Percentiles rank a stretch among this genome's conserved stretches.
phyloP scores from a whole-genome alignment of 352 stramenopile genomes.

The Globisporangium sylvaticum region DNA sequence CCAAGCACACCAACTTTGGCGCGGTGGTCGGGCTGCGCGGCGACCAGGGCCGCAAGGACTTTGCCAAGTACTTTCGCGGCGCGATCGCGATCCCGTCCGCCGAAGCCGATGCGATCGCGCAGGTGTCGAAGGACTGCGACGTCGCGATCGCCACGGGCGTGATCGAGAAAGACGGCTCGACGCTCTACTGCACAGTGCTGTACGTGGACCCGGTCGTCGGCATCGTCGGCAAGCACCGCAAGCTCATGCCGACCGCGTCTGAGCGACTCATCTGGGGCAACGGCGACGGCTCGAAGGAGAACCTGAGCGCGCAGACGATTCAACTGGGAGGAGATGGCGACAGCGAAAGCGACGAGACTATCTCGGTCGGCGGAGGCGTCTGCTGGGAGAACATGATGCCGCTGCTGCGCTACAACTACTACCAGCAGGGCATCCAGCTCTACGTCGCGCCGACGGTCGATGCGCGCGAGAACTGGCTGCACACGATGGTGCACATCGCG shows the following conservation, averaged over 20 bases:
- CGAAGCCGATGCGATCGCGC: conserved; percentile 20
- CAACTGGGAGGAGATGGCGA: conserved; percentile 1
- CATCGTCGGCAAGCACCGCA: conserved; percentile 24
- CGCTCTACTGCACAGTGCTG: conserved; percentile 23
- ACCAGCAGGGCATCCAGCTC: conserved; percentile 23
- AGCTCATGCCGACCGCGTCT: conserved; percentile 26
- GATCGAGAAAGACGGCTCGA: conserved; percentile 21
- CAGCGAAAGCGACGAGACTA: background rate
- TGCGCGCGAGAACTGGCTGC: conserved; percentile 22
- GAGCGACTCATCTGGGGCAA: conserved; percentile 26
- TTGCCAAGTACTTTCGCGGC: conserved; percentile 18
- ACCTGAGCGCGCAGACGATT: conserved; percentile 19
- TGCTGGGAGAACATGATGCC: conserved; percentile 33
- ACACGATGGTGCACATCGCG: conserved; percentile 25
- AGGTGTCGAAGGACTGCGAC: conserved; percentile 8
- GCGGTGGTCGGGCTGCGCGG: conserved; percentile 15
- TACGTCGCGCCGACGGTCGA: conserved; percentile 24
- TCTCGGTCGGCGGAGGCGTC: conserved; percentile 19
- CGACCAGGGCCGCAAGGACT: conserved; percentile 20
- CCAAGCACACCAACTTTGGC: conserved; percentile 25
- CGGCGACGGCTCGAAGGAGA: conserved; percentile 20
- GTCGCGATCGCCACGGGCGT: conserved; percentile 17
- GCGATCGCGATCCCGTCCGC: conserved; percentile 20
- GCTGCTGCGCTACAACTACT: conserved; percentile 25
- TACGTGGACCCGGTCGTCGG: conserved; percentile 21